A percentile compares a stretch with the other conserved stretches of the same genome.
These are phyloP conservation scores for Erythrophleum ivorense DNA, from an alignment of 331 rosid species.

Conservation along the genomic window DNA sequence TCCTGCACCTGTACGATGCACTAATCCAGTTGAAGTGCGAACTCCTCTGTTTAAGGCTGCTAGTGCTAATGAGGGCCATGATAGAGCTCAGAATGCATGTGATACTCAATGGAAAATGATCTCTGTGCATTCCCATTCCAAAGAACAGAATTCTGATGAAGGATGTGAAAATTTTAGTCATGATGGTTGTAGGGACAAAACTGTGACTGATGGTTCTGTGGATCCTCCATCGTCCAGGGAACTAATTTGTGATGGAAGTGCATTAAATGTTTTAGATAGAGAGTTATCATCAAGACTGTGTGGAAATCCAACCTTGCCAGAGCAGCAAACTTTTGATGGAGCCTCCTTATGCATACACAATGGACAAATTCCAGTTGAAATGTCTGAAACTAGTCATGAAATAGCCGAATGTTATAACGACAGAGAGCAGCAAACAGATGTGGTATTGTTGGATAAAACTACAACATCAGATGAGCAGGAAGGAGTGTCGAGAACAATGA, in stretches of 20 bases:
- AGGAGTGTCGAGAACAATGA: conserved; percentile 36
- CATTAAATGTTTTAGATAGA: conserved; percentile 38
- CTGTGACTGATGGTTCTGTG: conserved; percentile 26
- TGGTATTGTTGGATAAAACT: conserved; percentile 36
- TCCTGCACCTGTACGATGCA: neutral
- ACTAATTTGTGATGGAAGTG: conserved; percentile 32
- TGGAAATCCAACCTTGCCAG: conserved; percentile 30
- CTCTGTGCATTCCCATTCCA: conserved; percentile 40
- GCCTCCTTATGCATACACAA: conserved; percentile 28
- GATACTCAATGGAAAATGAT: conserved; percentile 38
- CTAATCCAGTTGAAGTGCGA: neutral
- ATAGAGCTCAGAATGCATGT: conserved; percentile 39
- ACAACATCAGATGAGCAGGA: conserved; percentile 48
- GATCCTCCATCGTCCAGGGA: conserved; percentile 37
- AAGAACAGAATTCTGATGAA: conserved; percentile 40
- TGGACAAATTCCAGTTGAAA: conserved; percentile 33
- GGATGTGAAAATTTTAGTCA: neutral
- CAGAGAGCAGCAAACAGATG: conserved; percentile 20
- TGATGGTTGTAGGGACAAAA: neutral
- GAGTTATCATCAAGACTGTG: conserved; percentile 33
- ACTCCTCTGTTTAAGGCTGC: neutral
- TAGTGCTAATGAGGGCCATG: conserved; percentile 35
- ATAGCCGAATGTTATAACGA: conserved; percentile 39
- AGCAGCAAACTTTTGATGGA: conserved; percentile 37
- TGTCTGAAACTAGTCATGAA: conserved; percentile 41